Evolutionary conservation across 345 rosid genomes (phyloP), one percentile per base, ranked within the genome.

Genomic region (Gossypium australe): DNA sequence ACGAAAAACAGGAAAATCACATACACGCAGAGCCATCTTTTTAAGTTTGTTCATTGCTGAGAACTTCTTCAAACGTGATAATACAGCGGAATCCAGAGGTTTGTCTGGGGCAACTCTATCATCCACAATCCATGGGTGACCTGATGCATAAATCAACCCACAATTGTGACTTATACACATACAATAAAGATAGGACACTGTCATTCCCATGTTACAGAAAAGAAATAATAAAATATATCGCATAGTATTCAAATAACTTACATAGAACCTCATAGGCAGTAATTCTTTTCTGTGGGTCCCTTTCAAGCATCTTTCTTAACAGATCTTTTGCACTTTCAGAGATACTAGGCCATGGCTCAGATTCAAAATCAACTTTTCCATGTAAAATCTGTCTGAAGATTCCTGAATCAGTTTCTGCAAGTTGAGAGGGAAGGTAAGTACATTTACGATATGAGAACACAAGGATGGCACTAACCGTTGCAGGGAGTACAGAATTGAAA

Each of bases 111-210:
- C 98, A 71, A 90, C 90, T 60, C 80, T 85, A 71, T 91, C 99
- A 82, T 95, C 97, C 71, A 95, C 84, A 64, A 95, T 95, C 99
- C 98, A 95, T 2, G 96, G 96, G 82, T 95, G 91, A 84, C 99
- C 99, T 93, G 78, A 74, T 48, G 70, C 76, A 72, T 25, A 79
- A 72, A 78, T 1, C 18, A 68, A 73, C 61, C 55, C 63, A 62
- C 68, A 9, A 17, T 67, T 61, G 55, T 11, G 29, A 51, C 71
- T 73, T 20, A 52, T 16, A 51, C 14, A 16, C 18, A 57, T n/a
- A 11, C 3, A 43, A 75, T 8, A 62, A 17, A 47, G 24, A 11
- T 17, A 27, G 13, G 38, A 34, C n/a, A 22, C 24, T 45, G 6
- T 22, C 71, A 45, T 45, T 45, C 38, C 52, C 68, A n/a, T 7